Base-by-base conservation (phyloP, 805 yeast genomes). In the Lipomyces yamanashiensis region DNA sequence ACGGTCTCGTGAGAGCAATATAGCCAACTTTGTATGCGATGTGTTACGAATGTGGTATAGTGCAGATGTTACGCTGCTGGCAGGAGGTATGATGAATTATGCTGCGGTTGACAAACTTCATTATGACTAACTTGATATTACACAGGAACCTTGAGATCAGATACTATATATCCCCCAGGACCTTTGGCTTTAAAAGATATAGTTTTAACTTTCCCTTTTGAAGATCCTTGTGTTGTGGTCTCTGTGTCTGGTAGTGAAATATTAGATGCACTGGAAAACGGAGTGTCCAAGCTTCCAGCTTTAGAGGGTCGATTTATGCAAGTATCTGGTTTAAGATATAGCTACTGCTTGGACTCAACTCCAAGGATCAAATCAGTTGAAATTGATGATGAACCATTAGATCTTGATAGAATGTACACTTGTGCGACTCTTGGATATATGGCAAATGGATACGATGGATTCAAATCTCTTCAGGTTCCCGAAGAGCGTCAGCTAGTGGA, bases 171-270 rank as follows among this genome's bases (percentile, higher is more conserved):
- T 40, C 54, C 45, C 9, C 41, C 56, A 13, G 71, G 71, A 2
- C 64, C 66, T 9, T 17, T 69, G 4, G 21, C 58, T 5, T 54
- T 69, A 52, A 59, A 62, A 37, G 70, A 66, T 33, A 56, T 69
- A 28, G 69, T 68, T 10, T 40, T 63, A n/a, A 53, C 67, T 10
- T 69, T 69, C 36, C 71, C 71, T 1, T 69, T 63, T 41, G 71
- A 69, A 34, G 71, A 69, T 62, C 71, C 71, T 1, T 64, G 68
- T n/a, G 71, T 69, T 10, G 71, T 69, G 5, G 45, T 69, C 13
- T 44, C 58, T n/a, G 45, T 69, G 9, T 28, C 68, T 23, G 71
- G 71, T 12, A 28, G 47, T 33, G 61, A 59, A 36, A 37, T 69
- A 12, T 50, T 66, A 23, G 66, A 50, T 5, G 70, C 70, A 8